Evolutionary conservation across 345 rosid species (phyloP), one percentile per base, ranked within the genome.

Genomic region (Moricandia moricandioides): DNA sequence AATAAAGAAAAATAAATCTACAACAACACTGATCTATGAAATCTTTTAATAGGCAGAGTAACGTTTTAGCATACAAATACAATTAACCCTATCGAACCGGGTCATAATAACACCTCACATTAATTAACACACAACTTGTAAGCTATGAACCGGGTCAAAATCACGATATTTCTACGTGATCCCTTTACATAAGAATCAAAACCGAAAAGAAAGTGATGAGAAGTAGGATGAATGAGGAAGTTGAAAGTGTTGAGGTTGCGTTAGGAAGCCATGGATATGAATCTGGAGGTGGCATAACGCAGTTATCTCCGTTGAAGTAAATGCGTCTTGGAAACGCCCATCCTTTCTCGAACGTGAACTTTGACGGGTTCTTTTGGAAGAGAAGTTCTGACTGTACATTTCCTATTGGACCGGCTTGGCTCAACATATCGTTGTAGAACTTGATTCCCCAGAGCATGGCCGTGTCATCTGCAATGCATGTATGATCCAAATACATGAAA

Each of bases 271-370:
- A 87, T 4, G 98, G 98, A 77, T 93, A 91, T 8, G 83, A 75
- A 57, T 89, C 93, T 0, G 91, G 98, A 66, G 92, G 86, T 29
- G 98, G 97, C 97, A 91, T 87, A 37, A 93, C 91, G 17, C 98
- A 49, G 24, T 49, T 49, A 16, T 49, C 55, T 6, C 55, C 55
- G 4, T 49, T 49, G 55, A 49, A 49, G 72, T 93, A 91, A 67
- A 93, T 81, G 62, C 92, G 87, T 68, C 92, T 82, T 0, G 98
- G 98, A 79, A 91, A 91, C 37, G 90, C 98, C 97, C 98, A 93
- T 60, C 98, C 96, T 78, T 91, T 87, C 16, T 86, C 89, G 1
- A 89, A 84, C 35, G 96, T 91, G 77, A 91, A 91, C 26, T 87
- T 83, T 8, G 78, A 62, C 27, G 65, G 63, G 59, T 85, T 14